Conservation (phyloP, 768 basidiomycete genomes). For the Trichaptum fuscoviolaceum region DNA sequence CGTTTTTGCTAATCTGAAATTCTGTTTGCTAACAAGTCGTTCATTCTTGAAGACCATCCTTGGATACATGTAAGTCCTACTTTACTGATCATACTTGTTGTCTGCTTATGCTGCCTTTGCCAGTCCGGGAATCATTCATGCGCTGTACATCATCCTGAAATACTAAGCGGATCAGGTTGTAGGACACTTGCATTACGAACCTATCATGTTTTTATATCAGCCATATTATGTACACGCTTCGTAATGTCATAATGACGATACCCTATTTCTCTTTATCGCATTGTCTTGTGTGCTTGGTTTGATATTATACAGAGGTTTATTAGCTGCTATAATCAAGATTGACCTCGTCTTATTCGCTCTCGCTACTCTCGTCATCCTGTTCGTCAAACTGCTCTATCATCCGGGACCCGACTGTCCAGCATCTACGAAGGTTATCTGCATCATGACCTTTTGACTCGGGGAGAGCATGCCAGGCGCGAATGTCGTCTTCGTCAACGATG, state of each 20-base stretch:
- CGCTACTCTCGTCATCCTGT: constrained; percentile 50
- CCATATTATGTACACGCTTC: background rate
- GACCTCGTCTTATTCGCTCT: constrained; percentile 3
- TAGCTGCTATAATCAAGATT: background rate
- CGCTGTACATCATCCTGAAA: constrained; percentile 78
- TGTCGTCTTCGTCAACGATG: constrained; percentile 84
- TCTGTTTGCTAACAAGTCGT: constrained; percentile 5
- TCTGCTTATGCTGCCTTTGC: constrained; percentile 12
- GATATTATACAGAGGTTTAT: constrained; percentile 2
- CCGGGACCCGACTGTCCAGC: constrained; percentile 63
- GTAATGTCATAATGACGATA: constrained; percentile 2
- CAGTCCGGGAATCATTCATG: constrained; percentile 79
- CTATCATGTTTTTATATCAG: background rate
- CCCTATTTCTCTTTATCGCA: background rate
- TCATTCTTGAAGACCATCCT: constrained; percentile 44
- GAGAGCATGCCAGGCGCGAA: constrained; percentile 77
- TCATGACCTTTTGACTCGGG: constrained; percentile 42
- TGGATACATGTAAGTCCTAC: constrained; percentile 63
- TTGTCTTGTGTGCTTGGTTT: background rate
- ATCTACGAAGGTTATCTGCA: constrained; percentile 55
- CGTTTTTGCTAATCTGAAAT: constrained; percentile 6
- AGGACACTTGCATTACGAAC: background rate
- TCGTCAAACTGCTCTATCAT: constrained; percentile 82
- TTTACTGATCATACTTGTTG: background rate
- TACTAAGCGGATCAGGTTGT: constrained; percentile 35